Base-by-base conservation (phyloP, 164 flowering plant species). In the Taxillus chinensis region DNA sequence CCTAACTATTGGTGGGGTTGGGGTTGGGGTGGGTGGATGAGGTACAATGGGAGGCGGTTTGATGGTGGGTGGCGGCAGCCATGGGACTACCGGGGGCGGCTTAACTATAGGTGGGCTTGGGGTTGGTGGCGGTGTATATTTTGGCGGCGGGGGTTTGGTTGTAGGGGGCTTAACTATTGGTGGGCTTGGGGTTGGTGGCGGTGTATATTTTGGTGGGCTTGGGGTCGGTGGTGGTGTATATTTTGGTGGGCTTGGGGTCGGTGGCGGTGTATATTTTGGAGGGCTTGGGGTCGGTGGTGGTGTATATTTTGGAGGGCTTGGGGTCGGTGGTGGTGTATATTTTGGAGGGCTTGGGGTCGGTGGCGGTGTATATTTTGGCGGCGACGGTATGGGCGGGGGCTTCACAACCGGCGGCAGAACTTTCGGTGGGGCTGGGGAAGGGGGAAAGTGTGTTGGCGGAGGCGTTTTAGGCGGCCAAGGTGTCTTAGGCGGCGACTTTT, bases 11-110 rank as follows among this genome's bases (percentile, higher is more conserved):
- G 77, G 77, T 41, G 61, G 49, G 39, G 42, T 53, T 5, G 59
- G 54, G 2, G 71, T 68, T 10, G 80, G 58, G 6, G 49, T 48
- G 2, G 74, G 74, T 41, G 78, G 60, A 11, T 55, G 17, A 0
- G 60, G 69, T 3, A 40, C 37, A n/a, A 39, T 14, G 16, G 68
- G 68, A 3, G 68, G 62, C 5, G 38, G 70, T 42, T 55, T 68
- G 6, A 27, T 27, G 27, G 27, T 27, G 41, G 72, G 72, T 13
- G 67, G 60, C 10, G 41, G 11, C 13, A 48, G 51, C 13, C 9
- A 11, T 3, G 51, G 51, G 12, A 48, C 51, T 8, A 11, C 12
- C 13, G 51, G 51, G 4, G 51, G 51, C 51, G 51, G 51, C 7
- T 5, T 6, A 9, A 43, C 46, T 43, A 43, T 43, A 1, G 46